Evolutionary conservation across 495 filamentous ascomycete genomes (phyloP), one percentile per base, ranked within the genome.

Genomic region (Aspergillus olivimuriae): DNA sequence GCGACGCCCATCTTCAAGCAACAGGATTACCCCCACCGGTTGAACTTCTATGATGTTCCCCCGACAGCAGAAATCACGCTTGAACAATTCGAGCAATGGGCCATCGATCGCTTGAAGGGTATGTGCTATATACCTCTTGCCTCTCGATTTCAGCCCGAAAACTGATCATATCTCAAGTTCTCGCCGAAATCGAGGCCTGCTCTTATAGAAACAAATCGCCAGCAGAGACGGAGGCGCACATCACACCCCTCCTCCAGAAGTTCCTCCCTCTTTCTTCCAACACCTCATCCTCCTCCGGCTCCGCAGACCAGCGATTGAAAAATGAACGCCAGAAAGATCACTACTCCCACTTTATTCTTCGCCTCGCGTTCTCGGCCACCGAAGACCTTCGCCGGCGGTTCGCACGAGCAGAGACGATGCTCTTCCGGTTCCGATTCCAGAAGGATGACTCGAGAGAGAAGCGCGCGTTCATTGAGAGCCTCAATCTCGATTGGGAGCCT

Each of bases 21-120:
- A 48, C 70, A 81, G 34, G 72, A 86, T 22, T 99, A 96, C 59
- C 76, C 80, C 12, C 77, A 92, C 66, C 83, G 89, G 41, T 74
- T 99, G 52, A 99, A 91, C 71, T 87, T 95, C 66, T 99, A 99
- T 68, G 75, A 76, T 19, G 73, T 74, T 16, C 90, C 94, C 22
- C 94, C 94, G 0, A 95, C 89, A 1, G 83, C 83, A 18, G 94
- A 99, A 52, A 89, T 99, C 63, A 95, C 87, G 3, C 82, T 99
- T 34, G 94, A 99, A 62, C 80, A 97, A 55, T 99, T 99, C 57
- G 94, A 99, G 56, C 87, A 95, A 77, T 99, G 94, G 94, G 94
- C 91, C n/a, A 96, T 99, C 53, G 82, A 94, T 56, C 77, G 94
- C 36, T 54, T 99, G 46, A 82, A 84, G 53, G 70, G 89, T 92